phyloP scores from a whole-genome alignment of 305 asterid genomes.

The Fraxinus floribunda region DNA sequence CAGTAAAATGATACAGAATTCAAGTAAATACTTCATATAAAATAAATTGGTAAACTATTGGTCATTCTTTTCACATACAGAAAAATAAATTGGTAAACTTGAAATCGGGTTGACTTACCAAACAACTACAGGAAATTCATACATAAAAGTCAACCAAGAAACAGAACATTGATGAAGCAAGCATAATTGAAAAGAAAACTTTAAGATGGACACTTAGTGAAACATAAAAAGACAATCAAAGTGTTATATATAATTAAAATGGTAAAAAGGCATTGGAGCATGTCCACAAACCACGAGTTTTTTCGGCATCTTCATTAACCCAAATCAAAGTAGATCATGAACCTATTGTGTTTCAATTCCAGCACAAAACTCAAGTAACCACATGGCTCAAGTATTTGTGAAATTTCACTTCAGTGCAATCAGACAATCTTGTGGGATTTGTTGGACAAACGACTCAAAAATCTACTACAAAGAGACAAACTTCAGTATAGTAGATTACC shows the following conservation, averaged over 20 bases:
- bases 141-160: background rate
- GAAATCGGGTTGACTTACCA: background rate
- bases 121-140: background rate
- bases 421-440: background rate
- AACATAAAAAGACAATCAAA: background rate
- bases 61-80: background rate
- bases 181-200: background rate
- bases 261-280: background rate
- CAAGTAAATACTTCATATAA: background rate
- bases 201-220: background rate
- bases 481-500: background rate
- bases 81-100: background rate
- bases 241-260: background rate
- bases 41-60: background rate
- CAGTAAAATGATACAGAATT: conserved; percentile 13
- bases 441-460: background rate
- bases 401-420: background rate
- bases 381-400: background rate
- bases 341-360: background rate
- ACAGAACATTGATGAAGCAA: background rate
- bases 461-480: background rate
- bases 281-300: background rate
- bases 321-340: background rate
- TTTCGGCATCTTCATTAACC: background rate
- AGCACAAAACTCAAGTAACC: background rate